Evolutionary conservation across 2,329 filamentous ascomycete species (phyloP).

Genomic region (Colletotrichum spaethianum): DNA sequence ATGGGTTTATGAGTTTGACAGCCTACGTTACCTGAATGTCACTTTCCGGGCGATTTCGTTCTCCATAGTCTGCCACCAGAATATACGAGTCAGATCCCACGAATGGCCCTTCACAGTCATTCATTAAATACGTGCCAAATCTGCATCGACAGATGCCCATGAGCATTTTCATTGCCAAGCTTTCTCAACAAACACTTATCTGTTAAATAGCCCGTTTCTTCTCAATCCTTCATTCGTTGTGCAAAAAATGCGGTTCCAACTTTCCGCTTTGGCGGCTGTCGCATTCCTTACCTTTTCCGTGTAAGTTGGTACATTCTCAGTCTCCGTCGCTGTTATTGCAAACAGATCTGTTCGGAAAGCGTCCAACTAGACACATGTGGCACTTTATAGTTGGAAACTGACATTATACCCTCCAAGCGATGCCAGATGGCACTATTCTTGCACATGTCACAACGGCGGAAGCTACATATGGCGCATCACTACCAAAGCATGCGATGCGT

Average conservation of each 20-base stretch:
- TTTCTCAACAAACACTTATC: neutral
- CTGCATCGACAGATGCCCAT: too few species aligned
- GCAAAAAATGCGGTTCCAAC: neutral
- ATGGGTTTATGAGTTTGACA: too few species aligned
- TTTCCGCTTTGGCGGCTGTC: neutral
- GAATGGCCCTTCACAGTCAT: too few species aligned
- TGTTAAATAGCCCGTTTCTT: neutral
- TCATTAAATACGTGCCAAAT: too few species aligned
- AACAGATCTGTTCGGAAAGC: neutral
- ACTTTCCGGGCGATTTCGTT: too few species aligned
- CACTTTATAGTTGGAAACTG: neutral
- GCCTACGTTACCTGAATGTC: too few species aligned
- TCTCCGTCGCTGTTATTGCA: neutral
- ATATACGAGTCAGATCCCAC: too few species aligned
- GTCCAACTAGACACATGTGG: too few species aligned
- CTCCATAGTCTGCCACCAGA: too few species aligned
- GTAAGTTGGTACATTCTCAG: neutral
- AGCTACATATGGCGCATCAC: conserved; percentile 15
- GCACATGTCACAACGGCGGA: conserved; percentile 18
- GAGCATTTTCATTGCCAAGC: too few species aligned
- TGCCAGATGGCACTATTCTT: conserved; percentile 11
- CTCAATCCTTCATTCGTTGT: too few species aligned
- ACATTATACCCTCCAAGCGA: neutral
- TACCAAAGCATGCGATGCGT: neutral
- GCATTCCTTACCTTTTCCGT: neutral